Evolutionary conservation across 805 yeast species (phyloP), one percentile per base, ranked within the genome.

Genomic region (Yamadazyma nakazawae): DNA sequence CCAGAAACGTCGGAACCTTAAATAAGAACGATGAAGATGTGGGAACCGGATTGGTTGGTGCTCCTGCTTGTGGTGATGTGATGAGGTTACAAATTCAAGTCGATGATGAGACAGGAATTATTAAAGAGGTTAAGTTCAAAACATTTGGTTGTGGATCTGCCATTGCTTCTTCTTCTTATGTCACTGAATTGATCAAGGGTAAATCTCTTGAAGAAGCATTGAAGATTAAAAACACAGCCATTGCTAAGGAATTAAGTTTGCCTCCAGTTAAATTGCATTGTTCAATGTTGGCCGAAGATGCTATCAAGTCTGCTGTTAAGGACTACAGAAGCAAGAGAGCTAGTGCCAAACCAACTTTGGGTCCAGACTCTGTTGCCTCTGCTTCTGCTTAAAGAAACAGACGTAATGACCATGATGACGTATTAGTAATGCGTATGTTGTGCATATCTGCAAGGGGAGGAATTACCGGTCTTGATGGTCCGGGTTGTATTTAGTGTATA

Each of bases 81-180:
- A 94, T 94, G 97, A 85, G 96, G 71, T 78, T 94, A 54, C 98
- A 94, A 67, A 94, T 94, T 61, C 82, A 91, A 64, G 99, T 94
- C 9, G 84, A 85, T 54, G 97, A 91, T 59, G 83, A 78, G 47
- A 82, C 96, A 19, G 99, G 99, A 1, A 76, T 88, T 45, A 94
- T 94, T 57, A 82, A 88, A 66, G 96, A 94, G 65, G 99, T 92
- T 52, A 92, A 90, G 68, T 94, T 94, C 72, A 94, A 94, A 79
- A 94, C 99, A 3, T 94, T 94, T 72, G 99, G 99, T n/a, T 94
- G 99, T 66, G 99, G 99, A 38, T 83, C 94, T 2, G 99, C 99
- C 43, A 94, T 94, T 64, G 99, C 99, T 1, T 87, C 96, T 2
- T 86, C 96, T 9, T 88, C 96, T 1, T 94, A 86, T 65, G 94